Base-by-base conservation (phyloP, 805 yeast genomes). In the Saccharomycopsis selenospora region DNA sequence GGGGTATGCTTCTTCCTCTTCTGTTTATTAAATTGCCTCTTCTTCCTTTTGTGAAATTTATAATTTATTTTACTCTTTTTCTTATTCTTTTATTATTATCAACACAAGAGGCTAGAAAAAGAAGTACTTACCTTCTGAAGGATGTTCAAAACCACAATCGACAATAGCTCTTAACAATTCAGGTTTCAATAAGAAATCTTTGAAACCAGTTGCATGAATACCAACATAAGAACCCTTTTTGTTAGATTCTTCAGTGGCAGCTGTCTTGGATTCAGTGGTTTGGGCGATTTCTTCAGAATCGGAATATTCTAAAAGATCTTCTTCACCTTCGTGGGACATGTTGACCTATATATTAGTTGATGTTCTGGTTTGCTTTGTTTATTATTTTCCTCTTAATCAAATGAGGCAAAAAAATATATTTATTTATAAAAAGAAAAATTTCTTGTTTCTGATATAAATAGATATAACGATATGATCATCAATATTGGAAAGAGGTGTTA, bases 131-230 rank as follows among this genome's bases (percentile, higher is more conserved):
- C 93, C 95, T 83, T 91, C 99, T 57, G 96, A 88, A 57, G 99
- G 99, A 74, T 91, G 99, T 75, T 91, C 99, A 66, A 91, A 91
- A 76, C 99, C 99, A 76, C 97, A 89, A 71, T 91, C 99, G 58
- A 90, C 95, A 65, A 91, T 91, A 56, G 99, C 99, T 72, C 99
- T 85, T 62, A 91, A 77, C 59, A 91, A 77, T 73, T 93, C 99
- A 27, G 98, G 97, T 73, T 93, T 93, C 69, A 91, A 78, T 63
- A 93, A 73, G 71, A 91, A 91, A 72, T 93, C 99, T 71, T 95
- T 87, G 82, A 93, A 91, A 66, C 97, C 97, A 56, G 98, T 91
- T 56, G 98, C 91, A 70, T 93, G 98, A 61, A 89, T 86, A 64
- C 98, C 98, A 53, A 90, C 98, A 61, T 93, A 93, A 41, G 97